Evolutionary conservation across 495 filamentous ascomycete species (phyloP).

Genomic region (Neohortaea acidophila): DNA sequence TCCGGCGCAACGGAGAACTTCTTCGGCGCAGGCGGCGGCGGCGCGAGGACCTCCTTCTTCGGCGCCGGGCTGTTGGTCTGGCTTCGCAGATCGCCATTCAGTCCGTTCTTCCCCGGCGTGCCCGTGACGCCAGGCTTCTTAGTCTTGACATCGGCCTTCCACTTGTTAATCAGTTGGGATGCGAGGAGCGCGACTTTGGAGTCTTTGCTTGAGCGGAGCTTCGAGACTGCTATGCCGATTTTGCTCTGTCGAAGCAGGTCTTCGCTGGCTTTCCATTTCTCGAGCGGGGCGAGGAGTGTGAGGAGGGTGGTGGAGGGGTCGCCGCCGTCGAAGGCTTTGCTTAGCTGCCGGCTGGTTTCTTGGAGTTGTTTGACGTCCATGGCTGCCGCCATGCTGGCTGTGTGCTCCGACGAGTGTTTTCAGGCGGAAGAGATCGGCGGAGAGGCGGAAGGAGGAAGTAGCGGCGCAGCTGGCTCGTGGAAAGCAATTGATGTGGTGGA

Average conservation of each 20-base stretch:
- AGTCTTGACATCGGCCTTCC: conserved; percentile 58
- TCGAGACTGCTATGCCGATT: conserved; percentile 78
- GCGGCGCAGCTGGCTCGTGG: no score
- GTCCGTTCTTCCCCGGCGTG: conserved; percentile 21
- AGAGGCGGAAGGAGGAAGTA: no score
- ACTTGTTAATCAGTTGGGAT: conserved; percentile 68
- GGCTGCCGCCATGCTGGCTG: conserved; percentile 2
- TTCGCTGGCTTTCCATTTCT: conserved; percentile 72
- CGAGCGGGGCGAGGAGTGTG: conserved; percentile 56
- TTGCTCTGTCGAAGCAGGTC: conserved; percentile 75
- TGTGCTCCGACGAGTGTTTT: no score
- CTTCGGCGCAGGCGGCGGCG: no score
- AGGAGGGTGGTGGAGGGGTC: conserved; percentile 52
- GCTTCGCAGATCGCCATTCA: conserved; percentile 23
- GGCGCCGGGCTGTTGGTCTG: conserved; percentile 27
- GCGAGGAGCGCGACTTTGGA: conserved; percentile 61
- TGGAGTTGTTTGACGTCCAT: conserved; percentile 79
- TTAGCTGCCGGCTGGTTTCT: conserved; percentile 51
- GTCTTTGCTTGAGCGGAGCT: conserved; percentile 57
- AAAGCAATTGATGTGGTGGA: no score
- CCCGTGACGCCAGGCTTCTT: conserved; percentile 37
- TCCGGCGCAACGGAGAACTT: conserved; percentile 53
- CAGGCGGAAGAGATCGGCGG: no score
- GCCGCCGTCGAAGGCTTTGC: conserved; percentile 55
- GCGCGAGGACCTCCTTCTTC: conserved; percentile 23